Percentiles rank a stretch among this genome's conserved stretches.
Conservation (phyloP, 345 rosid species). For the Linum tenue region DNA sequence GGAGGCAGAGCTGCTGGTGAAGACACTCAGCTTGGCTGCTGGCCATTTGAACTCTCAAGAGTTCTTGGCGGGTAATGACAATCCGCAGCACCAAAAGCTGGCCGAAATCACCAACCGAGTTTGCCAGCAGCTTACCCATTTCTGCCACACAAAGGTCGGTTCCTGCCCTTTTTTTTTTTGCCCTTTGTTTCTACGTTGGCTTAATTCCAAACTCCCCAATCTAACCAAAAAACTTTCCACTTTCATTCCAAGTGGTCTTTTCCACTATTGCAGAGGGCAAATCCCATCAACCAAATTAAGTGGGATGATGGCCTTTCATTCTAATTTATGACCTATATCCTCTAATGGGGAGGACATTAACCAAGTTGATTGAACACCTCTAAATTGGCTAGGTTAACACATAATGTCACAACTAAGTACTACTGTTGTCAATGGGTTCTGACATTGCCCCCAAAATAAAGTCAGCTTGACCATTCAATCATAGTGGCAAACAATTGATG, state of each 20-base stretch:
- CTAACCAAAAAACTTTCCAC: too few species aligned
- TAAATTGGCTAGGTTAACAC: not conserved
- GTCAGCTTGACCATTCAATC: not conserved
- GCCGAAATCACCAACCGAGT: slow-evolving; percentile 33
- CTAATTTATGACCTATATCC: too few species aligned
- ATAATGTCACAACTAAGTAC: not conserved
- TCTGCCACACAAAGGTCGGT: slow-evolving; percentile 41
- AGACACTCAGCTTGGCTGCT: slow-evolving; percentile 40
- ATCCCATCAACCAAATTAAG: too few species aligned
- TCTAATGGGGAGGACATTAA: too few species aligned
- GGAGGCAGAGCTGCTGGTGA: slow-evolving; percentile 53
- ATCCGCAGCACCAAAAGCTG: slow-evolving; percentile 35
- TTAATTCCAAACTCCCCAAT: not conserved
- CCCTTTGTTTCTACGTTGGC: not conserved
- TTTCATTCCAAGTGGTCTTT: too few species aligned
- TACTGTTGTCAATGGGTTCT: slow-evolving; percentile 10
- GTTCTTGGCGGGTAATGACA: slow-evolving; percentile 10
- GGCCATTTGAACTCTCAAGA: slow-evolving; percentile 23
- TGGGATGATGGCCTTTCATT: too few species aligned
- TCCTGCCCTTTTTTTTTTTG: not conserved
- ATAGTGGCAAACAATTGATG: not conserved
- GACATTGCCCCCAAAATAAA: slow-evolving; percentile 3
- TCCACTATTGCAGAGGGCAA: too few species aligned
- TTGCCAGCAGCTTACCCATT: slow-evolving; percentile 27
- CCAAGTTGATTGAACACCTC: not conserved